phyloP scores from a whole-genome alignment of 768 basidiomycete genomes.

The Naganishia kalamii region DNA sequence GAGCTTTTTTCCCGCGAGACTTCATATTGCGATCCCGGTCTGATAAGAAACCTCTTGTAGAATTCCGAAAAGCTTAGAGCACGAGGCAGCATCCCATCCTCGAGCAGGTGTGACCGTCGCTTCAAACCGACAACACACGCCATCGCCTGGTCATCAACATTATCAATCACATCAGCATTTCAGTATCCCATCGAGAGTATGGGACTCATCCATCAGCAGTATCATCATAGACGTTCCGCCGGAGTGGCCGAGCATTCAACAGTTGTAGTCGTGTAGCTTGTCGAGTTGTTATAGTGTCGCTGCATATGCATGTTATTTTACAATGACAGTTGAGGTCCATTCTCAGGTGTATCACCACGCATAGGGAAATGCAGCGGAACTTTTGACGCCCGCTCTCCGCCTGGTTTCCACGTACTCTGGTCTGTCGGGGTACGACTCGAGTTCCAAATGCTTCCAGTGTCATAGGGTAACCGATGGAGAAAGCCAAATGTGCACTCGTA shows the following conservation, averaged over 20 bases:
- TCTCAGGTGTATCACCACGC: too few relatives aligned
- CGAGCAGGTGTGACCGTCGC: too few relatives aligned
- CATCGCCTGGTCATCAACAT: not conserved
- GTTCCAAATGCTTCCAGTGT: not conserved
- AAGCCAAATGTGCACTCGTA: too few relatives aligned
- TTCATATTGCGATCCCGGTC: not conserved
- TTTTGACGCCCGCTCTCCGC: too few relatives aligned
- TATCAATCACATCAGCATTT: constrained; percentile 8
- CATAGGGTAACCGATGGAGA: too few relatives aligned
- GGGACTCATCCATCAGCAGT: constrained; percentile 1
- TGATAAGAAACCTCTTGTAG: not conserved
- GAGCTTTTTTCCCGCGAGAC: not conserved
- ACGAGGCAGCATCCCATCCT: not conserved
- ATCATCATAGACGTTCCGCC: constrained; percentile 8
- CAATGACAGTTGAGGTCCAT: too few relatives aligned
- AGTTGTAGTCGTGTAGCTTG: constrained; percentile 9
- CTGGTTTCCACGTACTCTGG: too few relatives aligned
- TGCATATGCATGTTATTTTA: constrained; percentile 11
- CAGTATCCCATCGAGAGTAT: not conserved
- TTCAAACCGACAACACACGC: not conserved
- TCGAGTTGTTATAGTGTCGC: constrained; percentile 8
- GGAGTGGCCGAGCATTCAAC: not conserved
- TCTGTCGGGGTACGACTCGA: too few relatives aligned
- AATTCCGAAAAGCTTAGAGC: constrained; percentile 10
- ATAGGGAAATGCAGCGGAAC: too few relatives aligned